Percentiles rank a stretch among this genome's conserved stretches.
phyloP scores from a whole-genome alignment of 139 green algal genomes.

The Gonium pectorale region DNA sequence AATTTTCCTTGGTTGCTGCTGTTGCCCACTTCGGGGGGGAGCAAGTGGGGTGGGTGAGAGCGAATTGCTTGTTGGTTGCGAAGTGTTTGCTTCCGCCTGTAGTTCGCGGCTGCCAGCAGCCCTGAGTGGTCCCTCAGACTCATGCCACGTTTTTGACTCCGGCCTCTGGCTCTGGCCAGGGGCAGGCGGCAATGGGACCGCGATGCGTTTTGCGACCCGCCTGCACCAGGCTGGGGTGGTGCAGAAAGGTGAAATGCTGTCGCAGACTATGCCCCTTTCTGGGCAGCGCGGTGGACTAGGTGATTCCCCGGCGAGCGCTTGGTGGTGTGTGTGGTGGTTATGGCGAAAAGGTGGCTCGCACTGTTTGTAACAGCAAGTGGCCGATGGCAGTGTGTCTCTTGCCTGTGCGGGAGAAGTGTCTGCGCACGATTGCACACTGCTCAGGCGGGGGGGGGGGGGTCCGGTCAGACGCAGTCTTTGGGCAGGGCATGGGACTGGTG shows the following conservation, averaged over 20 bases:
- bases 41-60: background rate
- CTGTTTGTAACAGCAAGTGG: too few relatives aligned
- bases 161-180: background rate
- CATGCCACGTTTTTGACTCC: background rate
- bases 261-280: too few relatives aligned
- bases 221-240: background rate
- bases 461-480: too few relatives aligned
- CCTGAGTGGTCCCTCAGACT: background rate
- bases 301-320: too few relatives aligned
- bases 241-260: background rate
- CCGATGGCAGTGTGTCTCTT: too few relatives aligned
- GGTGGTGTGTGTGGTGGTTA: too few relatives aligned
- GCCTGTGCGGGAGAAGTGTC: too few relatives aligned
- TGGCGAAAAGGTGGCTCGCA: too few relatives aligned
- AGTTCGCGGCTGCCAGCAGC: background rate
- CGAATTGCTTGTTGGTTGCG: background rate
- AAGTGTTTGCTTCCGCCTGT: slow-evolving; percentile 10
- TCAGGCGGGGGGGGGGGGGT: too few relatives aligned
- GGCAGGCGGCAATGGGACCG: background rate
- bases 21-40: background rate
- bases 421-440: too few relatives aligned
- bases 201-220: background rate
- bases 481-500: too few relatives aligned
- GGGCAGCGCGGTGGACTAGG: too few relatives aligned
- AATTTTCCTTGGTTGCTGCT: slow-evolving; percentile 29